A percentile compares a stretch with the other conserved stretches of the same genome.
These are phyloP conservation scores for Apiospora phragmitis DNA, from an alignment of 2,329 filamentous ascomycete species.

Conservation along the genomic window DNA sequence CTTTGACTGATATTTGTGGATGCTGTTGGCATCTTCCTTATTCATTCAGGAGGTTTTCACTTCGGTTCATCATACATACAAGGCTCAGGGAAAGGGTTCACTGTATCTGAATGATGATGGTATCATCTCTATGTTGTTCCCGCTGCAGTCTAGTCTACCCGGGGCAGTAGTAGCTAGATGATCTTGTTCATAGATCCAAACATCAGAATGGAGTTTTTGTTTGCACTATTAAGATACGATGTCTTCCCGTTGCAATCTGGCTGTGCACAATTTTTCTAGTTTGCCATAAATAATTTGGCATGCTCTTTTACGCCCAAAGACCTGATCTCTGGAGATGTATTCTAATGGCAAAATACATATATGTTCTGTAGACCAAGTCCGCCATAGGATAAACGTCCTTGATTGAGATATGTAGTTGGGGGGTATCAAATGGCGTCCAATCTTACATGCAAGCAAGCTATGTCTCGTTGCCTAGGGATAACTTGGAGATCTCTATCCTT, in stretches of 20 bases:
- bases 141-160: conserved; percentile 1
- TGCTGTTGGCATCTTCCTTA: conserved; percentile 10
- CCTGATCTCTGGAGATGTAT: no score
- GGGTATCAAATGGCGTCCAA: conserved; percentile 14
- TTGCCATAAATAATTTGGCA: neutral
- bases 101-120: conserved; percentile 11
- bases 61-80: conserved; percentile 2
- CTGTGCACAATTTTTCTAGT: neutral
- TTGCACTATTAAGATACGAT: neutral
- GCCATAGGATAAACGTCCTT: neutral
- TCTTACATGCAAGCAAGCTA: conserved; percentile 15
- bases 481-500: conserved; percentile 23
- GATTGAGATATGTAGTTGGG: neutral
- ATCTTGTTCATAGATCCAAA: conserved; percentile 15
- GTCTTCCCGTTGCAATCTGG: neutral
- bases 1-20: conserved; percentile 7
- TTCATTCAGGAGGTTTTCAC: conserved; percentile 5
- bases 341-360: no score
- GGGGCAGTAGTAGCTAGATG: conserved; percentile 3
- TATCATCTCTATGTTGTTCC: conserved; percentile 12
- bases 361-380: neutral
- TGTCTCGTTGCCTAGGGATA: conserved; percentile 27
- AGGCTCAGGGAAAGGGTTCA: neutral
- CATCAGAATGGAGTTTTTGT: conserved; percentile 9
- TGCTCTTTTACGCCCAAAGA: neutral